Base-by-base conservation (phyloP, 495 filamentous ascomycete species). In the Copromyces sp. region DNA sequence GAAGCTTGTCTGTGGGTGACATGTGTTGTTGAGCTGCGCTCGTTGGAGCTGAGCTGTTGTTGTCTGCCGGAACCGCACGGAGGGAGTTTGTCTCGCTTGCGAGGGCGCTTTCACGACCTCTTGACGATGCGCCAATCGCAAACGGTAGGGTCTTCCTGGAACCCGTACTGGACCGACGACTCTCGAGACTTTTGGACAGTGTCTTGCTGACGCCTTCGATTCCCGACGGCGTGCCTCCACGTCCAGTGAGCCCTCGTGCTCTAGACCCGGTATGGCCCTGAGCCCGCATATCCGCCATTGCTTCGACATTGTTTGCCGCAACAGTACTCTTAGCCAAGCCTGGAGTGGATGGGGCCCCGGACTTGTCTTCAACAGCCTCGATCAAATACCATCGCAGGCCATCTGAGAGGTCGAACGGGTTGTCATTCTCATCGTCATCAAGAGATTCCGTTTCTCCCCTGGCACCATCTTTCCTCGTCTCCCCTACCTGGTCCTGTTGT, bases 331-430 rank as follows among this genome's bases (percentile, higher is more conserved):
- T 95, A 16, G 91, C 91, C 42, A 96, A 83, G 0, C 96, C 94
- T 0, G 95, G 94, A 0, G 94, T 98, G 14, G 90, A 90, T 3
- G 95, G 95, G 3, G 95, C 96, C n/a, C 95, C 95, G 8, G 92
- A 88, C 79, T 97, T 98, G 79, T 98, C 95, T 77, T 99, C 95
- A 3, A 87, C 86, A 0, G 95, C 95, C 78, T 99, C 95, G 11
- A 98, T 87, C 3, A 98, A 87, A 77, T 97, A 98, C 95, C 95
- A 99, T 39, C 95, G 88, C 20, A 99, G 84, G 20, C 95, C 95
- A 77, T 99, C 95, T 0, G 94, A 97, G 17, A 99, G 87, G 74
- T 97, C 94, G 76, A 98, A 99, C 2, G 95, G 95, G 78, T 99
- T 99, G 72, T 99, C 95, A 73, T 99, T 94, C 59, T 95, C 93